Evolutionary conservation across 495 filamentous ascomycete genomes (phyloP).

Genomic region (Tuber calosporum): DNA sequence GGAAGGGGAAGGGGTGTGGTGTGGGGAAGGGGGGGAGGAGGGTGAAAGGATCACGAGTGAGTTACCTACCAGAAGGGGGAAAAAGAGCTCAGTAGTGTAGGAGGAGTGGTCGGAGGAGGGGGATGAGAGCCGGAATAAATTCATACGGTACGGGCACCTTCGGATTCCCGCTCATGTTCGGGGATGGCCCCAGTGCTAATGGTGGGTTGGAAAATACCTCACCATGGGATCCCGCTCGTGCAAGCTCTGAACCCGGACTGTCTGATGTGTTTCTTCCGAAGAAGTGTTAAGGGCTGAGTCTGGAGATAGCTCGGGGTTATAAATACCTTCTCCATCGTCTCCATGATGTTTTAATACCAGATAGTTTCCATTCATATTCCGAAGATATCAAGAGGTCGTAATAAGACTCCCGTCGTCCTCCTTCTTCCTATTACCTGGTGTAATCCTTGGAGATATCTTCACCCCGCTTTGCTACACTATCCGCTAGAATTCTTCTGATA

Average conservation of each 20-base stretch:
- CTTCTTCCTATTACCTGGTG: background rate
- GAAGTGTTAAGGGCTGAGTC: background rate
- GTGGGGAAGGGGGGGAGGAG: conserved; percentile 23
- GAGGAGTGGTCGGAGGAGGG: background rate
- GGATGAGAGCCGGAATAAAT: background rate
- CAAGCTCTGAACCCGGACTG: background rate
- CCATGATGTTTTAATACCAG: background rate
- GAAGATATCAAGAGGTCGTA: background rate
- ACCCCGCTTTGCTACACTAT: background rate
- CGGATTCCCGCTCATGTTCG: conserved; percentile 3
- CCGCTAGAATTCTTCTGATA: background rate
- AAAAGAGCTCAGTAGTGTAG: background rate
- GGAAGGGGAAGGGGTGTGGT: conserved; percentile 9
- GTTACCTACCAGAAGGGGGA: conserved; percentile 3
- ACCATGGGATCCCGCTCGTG: background rate
- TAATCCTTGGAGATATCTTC: background rate
- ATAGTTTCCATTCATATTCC: background rate
- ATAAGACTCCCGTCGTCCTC: background rate
- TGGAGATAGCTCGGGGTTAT: background rate
- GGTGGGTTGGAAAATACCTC: conserved; percentile 5
- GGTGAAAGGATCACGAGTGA: conserved; percentile 38
- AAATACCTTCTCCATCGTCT: background rate
- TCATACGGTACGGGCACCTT: conserved; percentile 1
- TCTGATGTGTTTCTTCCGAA: background rate
- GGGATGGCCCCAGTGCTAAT: background rate